Evolutionary conservation across 371 early-diverging fungal genomes (phyloP).

Genomic region (Mucor racemosus): DNA sequence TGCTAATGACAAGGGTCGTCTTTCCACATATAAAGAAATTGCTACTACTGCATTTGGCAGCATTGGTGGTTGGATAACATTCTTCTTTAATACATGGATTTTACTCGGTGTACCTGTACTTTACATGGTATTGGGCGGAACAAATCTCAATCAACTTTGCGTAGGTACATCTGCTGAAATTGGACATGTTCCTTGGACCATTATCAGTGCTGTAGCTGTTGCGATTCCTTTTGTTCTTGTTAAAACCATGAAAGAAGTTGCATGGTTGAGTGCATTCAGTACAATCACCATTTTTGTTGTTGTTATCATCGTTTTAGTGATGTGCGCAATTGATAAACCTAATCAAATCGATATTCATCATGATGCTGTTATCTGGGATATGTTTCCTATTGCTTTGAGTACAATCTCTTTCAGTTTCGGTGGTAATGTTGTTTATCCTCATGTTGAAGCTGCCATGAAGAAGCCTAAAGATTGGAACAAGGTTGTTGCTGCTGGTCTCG

Average conservation of each 20-base stretch:
- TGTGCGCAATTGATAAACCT: constrained; percentile 40
- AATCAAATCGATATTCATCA: constrained; percentile 37
- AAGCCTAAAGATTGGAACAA: constrained; percentile 74
- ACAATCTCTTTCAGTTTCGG: constrained; percentile 82
- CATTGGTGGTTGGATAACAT: constrained; percentile 46
- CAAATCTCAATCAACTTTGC: constrained; percentile 49
- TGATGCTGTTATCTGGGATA: constrained; percentile 52
- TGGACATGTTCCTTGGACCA: constrained; percentile 59
- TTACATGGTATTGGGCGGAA: constrained; percentile 60
- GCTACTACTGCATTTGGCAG: constrained; percentile 43
- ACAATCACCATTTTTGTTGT: constrained; percentile 54
- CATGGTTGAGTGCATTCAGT: constrained; percentile 67
- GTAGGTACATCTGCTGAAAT: constrained; percentile 45
- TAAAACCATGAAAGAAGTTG: constrained; percentile 66
- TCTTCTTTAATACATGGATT: constrained; percentile 65
- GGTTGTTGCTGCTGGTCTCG: constrained; percentile 69
- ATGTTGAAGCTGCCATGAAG: constrained; percentile 87
- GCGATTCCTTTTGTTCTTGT: constrained; percentile 60
- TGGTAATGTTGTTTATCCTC: constrained; percentile 83
- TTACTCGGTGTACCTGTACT: constrained; percentile 58
- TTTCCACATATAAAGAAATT: constrained; percentile 44
- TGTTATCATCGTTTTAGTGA: constrained; percentile 49
- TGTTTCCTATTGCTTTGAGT: constrained; percentile 62
- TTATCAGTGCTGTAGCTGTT: constrained; percentile 60
- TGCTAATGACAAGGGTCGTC: constrained; percentile 43